phyloP scores from a whole-genome alignment of 495 filamentous ascomycete species.

The Podospora sp. region DNA sequence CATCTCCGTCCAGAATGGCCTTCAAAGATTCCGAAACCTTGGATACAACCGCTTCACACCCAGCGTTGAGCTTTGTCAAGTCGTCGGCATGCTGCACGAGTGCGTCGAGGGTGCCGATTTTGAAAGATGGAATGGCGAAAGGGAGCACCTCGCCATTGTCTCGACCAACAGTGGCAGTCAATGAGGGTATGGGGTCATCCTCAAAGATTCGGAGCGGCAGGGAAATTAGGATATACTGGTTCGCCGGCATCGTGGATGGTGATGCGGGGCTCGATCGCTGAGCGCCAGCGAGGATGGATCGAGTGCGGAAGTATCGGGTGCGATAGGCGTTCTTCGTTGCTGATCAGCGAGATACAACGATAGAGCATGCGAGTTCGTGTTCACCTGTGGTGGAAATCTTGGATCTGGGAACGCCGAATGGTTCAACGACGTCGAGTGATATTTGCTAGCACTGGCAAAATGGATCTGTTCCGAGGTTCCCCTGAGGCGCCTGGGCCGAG shows the following conservation, averaged over 20 bases:
- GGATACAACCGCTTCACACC: conserved; percentile 78
- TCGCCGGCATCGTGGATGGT: conserved; percentile 39
- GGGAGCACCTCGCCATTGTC: conserved; percentile 77
- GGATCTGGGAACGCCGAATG: background rate
- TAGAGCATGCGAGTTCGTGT: background rate
- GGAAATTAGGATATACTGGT: conserved; percentile 50
- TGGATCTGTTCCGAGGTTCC: background rate
- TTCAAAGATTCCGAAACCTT: conserved; percentile 88
- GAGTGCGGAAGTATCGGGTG: background rate
- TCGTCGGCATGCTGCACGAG: conserved; percentile 98
- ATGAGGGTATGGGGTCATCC: conserved; percentile 76
- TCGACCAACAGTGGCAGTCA: conserved; percentile 69
- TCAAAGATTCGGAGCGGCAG: conserved; percentile 53
- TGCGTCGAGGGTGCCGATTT: conserved; percentile 94
- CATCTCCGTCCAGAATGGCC: conserved; percentile 77
- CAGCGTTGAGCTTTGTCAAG: conserved; percentile 78
- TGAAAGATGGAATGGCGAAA: conserved; percentile 89
- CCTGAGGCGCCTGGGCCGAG: too few species aligned
- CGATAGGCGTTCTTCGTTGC: background rate
- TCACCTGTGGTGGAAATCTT: background rate
- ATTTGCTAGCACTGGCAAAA: background rate
- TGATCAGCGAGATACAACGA: background rate
- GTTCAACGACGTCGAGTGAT: background rate
- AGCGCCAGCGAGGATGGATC: background rate
- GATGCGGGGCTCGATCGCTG: background rate